Base-by-base conservation (phyloP, 345 rosid species). In the Acer negundo region DNA sequence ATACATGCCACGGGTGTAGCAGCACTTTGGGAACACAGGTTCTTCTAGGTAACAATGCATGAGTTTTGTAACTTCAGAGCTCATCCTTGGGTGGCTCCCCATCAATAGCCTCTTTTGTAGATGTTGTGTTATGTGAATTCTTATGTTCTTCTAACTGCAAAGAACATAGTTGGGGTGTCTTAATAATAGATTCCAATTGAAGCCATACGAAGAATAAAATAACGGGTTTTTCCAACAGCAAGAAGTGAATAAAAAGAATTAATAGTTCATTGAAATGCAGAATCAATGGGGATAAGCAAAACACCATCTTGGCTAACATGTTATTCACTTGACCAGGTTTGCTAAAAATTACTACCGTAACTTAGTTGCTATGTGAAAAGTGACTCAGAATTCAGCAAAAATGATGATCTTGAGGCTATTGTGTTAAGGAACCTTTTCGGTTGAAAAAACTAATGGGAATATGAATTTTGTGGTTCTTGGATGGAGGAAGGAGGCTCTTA, bases 141-240 rank as follows among this genome's bases (percentile, higher is more conserved):
- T 86, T 84, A 17, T 87, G 80, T 69, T 88, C 92, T 79, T 88
- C 89, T 64, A 90, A 75, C 94, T 90, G 89, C 86, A 84, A 69
- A 31, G 10, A 67, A 63, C 73, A 76, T 10, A 2, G 26, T 51
- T 51, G 70, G 69, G 53, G 10, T 28, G 42, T 47, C 13, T 20
- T 6, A 56, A 26, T 6, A 2, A 22, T 13, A 22, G 1, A 2
- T 40, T 59, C 23, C 6, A 55, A 47, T 31, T 55, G 5, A 1
- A 10, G 26, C 46, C 10, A 17, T n/a, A 38, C 1, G 38, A 35
- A 72, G 28, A 56, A 72, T 35, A 59, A 56, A 58, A 5, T 38
- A 7, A 72, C 12, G 65, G 20, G 42, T n/a, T 0, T 31, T n/a
- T 28, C 4, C 13, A 22, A 12, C 55, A 1, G 55, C 55, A 49